These are phyloP conservation scores for Dendrocalamus latiflorus DNA, from an alignment of 202 grass and related monocot species.

Conservation along the genomic window DNA sequence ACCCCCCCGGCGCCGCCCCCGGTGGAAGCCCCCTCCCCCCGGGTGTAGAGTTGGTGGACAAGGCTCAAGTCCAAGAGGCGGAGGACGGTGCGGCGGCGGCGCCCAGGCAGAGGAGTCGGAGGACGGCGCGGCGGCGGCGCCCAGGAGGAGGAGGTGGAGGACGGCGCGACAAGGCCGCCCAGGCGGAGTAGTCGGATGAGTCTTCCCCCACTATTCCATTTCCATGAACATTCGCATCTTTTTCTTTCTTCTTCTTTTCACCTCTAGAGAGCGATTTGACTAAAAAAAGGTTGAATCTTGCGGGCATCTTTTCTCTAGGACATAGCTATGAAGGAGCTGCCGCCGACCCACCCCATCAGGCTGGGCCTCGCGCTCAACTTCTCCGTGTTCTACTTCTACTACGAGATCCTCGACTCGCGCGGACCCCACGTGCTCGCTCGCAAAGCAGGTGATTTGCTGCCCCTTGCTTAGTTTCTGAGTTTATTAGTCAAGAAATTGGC, in stretches of 20 bases:
- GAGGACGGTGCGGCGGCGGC: no score
- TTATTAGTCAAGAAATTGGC: neutral
- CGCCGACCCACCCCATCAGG: no score
- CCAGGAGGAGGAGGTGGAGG: neutral
- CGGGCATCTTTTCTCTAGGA: conserved; percentile 38
- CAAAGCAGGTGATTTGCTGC: conserved; percentile 59
- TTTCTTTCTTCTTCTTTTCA: no score
- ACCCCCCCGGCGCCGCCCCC: no score
- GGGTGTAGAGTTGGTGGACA: no score
- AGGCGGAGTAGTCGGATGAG: conserved; percentile 17
- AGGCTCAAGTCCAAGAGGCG: no score
- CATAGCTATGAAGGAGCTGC: conserved; percentile 55
- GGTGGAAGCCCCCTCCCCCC: no score
- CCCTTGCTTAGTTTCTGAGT: neutral
- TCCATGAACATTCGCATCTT: neutral
- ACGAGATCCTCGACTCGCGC: conserved; percentile 96
- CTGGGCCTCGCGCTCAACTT: no score
- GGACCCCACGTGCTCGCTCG: conserved; percentile 83
- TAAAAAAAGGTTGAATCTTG: conserved; percentile 17
- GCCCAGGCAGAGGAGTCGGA: no score
- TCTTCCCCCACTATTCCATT: neutral
- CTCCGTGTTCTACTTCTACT: conserved; percentile 78
- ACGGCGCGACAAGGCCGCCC: conserved; percentile 57
- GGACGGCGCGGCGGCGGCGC: no score
- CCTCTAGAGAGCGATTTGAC: conserved; percentile 5